Percentiles rank a stretch among this genome's conserved stretches.
phyloP scores from a whole-genome alignment of 2,329 filamentous ascomycete genomes.

The Emericellopsis atlantica region DNA sequence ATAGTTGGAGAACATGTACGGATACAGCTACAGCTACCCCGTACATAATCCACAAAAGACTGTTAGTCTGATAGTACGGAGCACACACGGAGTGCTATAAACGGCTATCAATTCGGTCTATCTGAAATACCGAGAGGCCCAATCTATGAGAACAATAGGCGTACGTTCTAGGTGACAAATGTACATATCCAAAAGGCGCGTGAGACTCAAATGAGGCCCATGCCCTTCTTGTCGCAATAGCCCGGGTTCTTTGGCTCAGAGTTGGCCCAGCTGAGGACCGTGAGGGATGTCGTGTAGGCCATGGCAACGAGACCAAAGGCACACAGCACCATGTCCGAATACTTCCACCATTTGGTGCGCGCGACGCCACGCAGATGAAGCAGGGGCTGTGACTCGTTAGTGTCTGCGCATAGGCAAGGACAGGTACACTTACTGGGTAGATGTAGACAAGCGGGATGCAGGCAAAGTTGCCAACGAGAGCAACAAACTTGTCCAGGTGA shows the following conservation, averaged over 20 bases:
- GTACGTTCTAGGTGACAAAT: too few species aligned
- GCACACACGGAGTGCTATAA: too few species aligned
- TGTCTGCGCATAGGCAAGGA: not conserved
- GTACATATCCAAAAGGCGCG: too few species aligned
- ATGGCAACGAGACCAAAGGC: slow-evolving; percentile 79
- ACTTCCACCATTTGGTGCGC: slow-evolving; percentile 50
- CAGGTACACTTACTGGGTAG: slow-evolving; percentile 64
- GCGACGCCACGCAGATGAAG: slow-evolving; percentile 79
- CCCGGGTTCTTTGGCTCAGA: slow-evolving; percentile 35
- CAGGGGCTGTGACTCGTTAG: slow-evolving; percentile 50
- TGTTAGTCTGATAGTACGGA: too few species aligned
- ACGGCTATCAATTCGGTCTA: too few species aligned
- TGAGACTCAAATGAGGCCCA: not conserved
- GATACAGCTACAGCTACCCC: too few species aligned
- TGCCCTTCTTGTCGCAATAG: slow-evolving; percentile 35
- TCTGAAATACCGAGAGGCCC: too few species aligned
- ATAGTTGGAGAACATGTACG: too few species aligned
- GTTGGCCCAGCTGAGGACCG: slow-evolving; percentile 73
- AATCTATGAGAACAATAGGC: too few species aligned
- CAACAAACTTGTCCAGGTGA: slow-evolving; percentile 94
- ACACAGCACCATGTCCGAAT: slow-evolving; percentile 63
- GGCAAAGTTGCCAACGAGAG: slow-evolving; percentile 91
- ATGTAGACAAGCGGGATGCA: slow-evolving; percentile 96
- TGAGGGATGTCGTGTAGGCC: slow-evolving; percentile 82
- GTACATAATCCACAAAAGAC: too few species aligned